These are phyloP conservation scores for Silybum marianum DNA, from an alignment of 129 eudicot genomes.

Conservation along the genomic window DNA sequence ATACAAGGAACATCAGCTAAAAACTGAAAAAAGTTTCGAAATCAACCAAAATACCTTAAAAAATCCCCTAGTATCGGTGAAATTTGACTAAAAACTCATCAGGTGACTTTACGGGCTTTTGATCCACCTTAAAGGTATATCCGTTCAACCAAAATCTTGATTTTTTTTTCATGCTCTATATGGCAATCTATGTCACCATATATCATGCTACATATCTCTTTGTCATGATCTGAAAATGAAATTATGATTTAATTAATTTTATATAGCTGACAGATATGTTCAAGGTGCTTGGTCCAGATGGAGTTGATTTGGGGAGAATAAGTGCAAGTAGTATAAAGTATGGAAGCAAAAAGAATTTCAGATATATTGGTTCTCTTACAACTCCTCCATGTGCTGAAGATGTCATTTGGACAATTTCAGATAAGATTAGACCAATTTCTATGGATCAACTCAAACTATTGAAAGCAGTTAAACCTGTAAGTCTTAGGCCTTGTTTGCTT, in stretches of 20 bases:
- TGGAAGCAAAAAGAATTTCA: constrained; percentile 44
- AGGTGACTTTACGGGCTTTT: too few species aligned
- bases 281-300: not conserved
- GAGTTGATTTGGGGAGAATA: constrained; percentile 36
- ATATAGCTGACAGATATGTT: constrained; percentile 31
- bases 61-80: too few species aligned
- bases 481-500: too few species aligned
- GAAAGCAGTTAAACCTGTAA: constrained; percentile 48
- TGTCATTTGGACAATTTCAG: constrained; percentile 51
- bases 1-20: too few species aligned
- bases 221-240: not conserved
- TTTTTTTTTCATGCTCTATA: too few species aligned
- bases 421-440: constrained; percentile 44
- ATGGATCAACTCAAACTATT: constrained; percentile 47
- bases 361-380: constrained; percentile 69
- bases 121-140: too few species aligned
- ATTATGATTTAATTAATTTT: not conserved
- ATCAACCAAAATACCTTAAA: too few species aligned
- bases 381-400: constrained; percentile 68
- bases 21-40: too few species aligned
- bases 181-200: too few species aligned
- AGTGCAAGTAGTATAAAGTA: constrained; percentile 43
- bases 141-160: too few species aligned
- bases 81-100: too few species aligned
- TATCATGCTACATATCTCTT: too few species aligned